Evolutionary conservation across 202 grass and related monocot genomes (phyloP), one percentile per base, ranked within the genome.

Genomic region (Cymbopogon flexuosus): DNA sequence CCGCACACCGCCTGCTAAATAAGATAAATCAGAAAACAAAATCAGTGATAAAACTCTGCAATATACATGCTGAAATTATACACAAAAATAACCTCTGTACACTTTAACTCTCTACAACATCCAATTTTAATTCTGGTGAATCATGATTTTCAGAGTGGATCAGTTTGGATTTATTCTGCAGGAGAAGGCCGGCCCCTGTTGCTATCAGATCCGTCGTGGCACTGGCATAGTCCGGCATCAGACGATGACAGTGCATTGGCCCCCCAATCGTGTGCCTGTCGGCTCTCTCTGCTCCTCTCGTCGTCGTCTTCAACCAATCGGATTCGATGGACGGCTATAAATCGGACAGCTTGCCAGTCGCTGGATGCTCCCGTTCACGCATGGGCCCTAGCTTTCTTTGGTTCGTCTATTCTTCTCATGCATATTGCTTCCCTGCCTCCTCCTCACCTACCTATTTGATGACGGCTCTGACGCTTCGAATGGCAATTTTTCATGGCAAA

Each of bases 331-430:
- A 75, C 51, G 39, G 8, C 76, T n/a, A 31, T 56, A 21, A 30
- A 79, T 52, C 41, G 62, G 68, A 88, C 75, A 73, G 56, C 49
- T 74, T 18, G 49, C 70, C 62, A 21, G 51, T 75, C 66, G 77
- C 62, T 73, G 47, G 29, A 35, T 56, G 70, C 30, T 54, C 70
- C 8, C 45, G 30, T 21, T 37, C 29, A 29, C 18, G 43, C 59
- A 65, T 30, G n/a, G 73, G 45, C 29, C 37, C 21, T 29, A 27
- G 35, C 39, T 18, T 27, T 23, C 3, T 33, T 10, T 54, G 3
- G 43, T 29, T 68, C 46, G n/a, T 68, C 63, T 37, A 14, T 66
- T 62, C 12, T 21, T 6, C 15, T 47, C 68, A 70, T 30, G 40
- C 16, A 35, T 71, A 49, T 33, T 51, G 69, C 23, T n/a, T 72